A percentile compares a stretch with the other conserved stretches of the same genome.
Evolutionary conservation across 2,329 filamentous ascomycete genomes (phyloP).

Genomic region (Colletotrichum sp.): DNA sequence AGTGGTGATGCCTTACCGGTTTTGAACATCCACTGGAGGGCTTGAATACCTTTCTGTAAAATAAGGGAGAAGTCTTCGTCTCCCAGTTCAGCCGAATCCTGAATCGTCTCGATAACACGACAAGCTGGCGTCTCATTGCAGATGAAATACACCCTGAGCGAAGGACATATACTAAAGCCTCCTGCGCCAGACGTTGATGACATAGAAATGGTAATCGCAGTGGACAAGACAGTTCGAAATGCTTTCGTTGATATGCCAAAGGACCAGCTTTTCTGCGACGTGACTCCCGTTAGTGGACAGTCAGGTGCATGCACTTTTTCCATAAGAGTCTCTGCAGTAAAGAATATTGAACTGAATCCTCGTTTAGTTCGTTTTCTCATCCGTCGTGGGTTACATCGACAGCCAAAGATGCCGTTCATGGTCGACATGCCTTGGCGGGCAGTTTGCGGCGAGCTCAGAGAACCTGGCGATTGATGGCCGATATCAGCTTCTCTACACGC

Average conservation of each 20-base stretch:
- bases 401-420: background rate
- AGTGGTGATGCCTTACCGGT: no score
- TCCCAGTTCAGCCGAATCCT: fast-evolving
- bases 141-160: background rate
- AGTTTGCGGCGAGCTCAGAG: fast-evolving
- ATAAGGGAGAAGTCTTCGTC: no score
- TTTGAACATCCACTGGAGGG: no score
- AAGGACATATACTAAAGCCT: background rate
- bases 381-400: background rate
- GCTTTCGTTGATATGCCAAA: background rate
- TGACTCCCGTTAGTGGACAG: background rate
- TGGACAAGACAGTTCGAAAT: fast-evolving
- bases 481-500: no score
- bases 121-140: fast-evolving
- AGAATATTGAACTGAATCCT: fast-evolving
- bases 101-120: fast-evolving
- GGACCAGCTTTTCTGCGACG: background rate
- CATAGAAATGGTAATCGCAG: background rate
- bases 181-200: background rate
- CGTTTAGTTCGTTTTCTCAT: fast-evolving
- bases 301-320: background rate
- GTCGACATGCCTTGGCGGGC: fast-evolving
- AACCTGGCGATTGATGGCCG: fast-evolving
- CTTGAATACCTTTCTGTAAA: no score
- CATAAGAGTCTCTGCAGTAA: background rate